A percentile compares a stretch with the other conserved stretches of the same genome.
Evolutionary conservation across 1,284 basidiomycete genomes (phyloP).

Genomic region (Dichomitus squalens): DNA sequence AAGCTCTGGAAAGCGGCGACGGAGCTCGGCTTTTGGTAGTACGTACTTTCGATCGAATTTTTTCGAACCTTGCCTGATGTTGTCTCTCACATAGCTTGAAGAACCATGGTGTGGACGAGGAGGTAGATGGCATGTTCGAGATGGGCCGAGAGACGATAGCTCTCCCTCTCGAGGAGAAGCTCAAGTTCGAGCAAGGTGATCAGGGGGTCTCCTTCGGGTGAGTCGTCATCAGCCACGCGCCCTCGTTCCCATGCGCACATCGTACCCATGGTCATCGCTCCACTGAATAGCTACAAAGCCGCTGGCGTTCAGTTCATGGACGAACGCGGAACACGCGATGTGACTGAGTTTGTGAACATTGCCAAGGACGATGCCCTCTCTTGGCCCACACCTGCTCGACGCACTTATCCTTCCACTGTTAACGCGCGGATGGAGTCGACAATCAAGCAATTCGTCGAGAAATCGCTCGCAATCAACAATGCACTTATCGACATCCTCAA

Average conservation of each 20-base stretch:
- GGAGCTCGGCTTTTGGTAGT: slow-evolving; percentile 28
- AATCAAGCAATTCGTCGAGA: slow-evolving; percentile 32
- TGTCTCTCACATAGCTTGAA: slow-evolving; percentile 23
- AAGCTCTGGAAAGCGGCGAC: slow-evolving; percentile 28
- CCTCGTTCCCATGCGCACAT: too few species aligned
- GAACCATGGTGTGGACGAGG: slow-evolving; percentile 34
- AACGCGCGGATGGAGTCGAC: slow-evolving; percentile 29
- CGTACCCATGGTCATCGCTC: too few species aligned
- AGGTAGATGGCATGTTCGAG: slow-evolving; percentile 34
- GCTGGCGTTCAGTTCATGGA: slow-evolving; percentile 37
- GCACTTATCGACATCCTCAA: slow-evolving; percentile 35
- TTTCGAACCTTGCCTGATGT: neutral
- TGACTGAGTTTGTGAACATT: slow-evolving; percentile 36
- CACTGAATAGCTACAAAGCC: slow-evolving; percentile 33
- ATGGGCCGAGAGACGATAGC: slow-evolving; percentile 32
- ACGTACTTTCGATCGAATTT: slow-evolving; percentile 6
- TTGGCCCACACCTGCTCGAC: slow-evolving; percentile 27
- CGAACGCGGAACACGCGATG: slow-evolving; percentile 36
- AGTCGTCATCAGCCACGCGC: neutral
- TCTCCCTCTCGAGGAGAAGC: slow-evolving; percentile 3
- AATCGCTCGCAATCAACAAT: slow-evolving; percentile 34
- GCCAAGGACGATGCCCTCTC: slow-evolving; percentile 35
- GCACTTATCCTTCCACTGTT: slow-evolving; percentile 33
- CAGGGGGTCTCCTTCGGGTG: slow-evolving; percentile 37
- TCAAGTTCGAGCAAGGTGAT: slow-evolving; percentile 38